Conservation (phyloP, 1,284 basidiomycete genomes). For the Trichosporon sp. region DNA sequence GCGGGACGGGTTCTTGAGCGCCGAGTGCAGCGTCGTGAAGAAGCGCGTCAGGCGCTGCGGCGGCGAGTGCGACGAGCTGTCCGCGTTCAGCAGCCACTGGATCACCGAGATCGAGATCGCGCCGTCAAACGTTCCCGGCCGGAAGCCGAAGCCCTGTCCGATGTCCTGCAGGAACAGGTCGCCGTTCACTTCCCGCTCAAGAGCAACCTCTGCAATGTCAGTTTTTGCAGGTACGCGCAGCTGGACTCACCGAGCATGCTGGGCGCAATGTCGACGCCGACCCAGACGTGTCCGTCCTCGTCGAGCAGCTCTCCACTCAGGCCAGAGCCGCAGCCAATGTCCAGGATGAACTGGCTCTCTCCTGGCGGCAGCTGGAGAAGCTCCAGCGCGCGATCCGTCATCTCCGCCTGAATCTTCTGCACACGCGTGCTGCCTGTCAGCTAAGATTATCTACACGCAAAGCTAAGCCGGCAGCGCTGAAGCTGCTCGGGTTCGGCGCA, state of each 20-base stretch:
- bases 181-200: slow-evolving; percentile 88
- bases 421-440: slow-evolving; percentile 61
- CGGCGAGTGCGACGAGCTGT: slow-evolving; percentile 86
- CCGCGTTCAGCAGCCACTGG: slow-evolving; percentile 98
- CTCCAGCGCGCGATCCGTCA: slow-evolving; percentile 94
- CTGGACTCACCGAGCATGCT: slow-evolving; percentile 83
- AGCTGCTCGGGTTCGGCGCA: slow-evolving; percentile 25
- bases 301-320: slow-evolving; percentile 96
- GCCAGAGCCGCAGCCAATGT: slow-evolving; percentile 98
- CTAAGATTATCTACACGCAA: neutral
- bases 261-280: slow-evolving; percentile 90
- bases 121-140: slow-evolving; percentile 94
- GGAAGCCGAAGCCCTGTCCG: slow-evolving; percentile 88
- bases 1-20: slow-evolving; percentile 83
- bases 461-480: too few species aligned
- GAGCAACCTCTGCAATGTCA: slow-evolving; percentile 68
- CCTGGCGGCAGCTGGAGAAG: slow-evolving; percentile 73
- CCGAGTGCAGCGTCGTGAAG: slow-evolving; percentile 93
- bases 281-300: slow-evolving; percentile 85
- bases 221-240: neutral
- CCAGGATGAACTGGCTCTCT: slow-evolving; percentile 76
- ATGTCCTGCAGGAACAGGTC: slow-evolving; percentile 91
- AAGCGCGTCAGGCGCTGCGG: slow-evolving; percentile 86
- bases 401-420: slow-evolving; percentile 94
- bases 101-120: slow-evolving; percentile 97